These are phyloP conservation scores for Apophysomyces trapeziformis DNA, from an alignment of 371 early-diverging fungal species.

Conservation along the genomic window DNA sequence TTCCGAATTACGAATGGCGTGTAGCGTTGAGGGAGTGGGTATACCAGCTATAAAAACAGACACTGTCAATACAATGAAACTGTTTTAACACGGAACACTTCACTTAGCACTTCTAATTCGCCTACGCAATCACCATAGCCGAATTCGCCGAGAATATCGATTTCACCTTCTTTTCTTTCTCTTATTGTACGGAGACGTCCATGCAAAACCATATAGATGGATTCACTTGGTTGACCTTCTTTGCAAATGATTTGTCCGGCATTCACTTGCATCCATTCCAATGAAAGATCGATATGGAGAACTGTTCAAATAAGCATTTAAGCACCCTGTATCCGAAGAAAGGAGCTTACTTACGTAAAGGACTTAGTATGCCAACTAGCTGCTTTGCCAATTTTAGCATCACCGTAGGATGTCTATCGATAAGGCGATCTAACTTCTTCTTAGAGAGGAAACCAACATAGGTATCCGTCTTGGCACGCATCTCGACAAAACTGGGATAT, in stretches of 20 bases:
- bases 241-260: constrained; percentile 92
- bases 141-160: constrained; percentile 90
- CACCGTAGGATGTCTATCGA: constrained; percentile 83
- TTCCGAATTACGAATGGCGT: constrained; percentile 97
- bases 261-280: constrained; percentile 95
- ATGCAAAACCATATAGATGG: constrained; percentile 91
- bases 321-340: constrained; percentile 6
- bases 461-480: constrained; percentile 80
- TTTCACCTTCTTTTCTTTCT: constrained; percentile 64
- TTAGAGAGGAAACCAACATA: constrained; percentile 89
- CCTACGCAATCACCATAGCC: constrained; percentile 95
- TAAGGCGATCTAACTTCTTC: constrained; percentile 78
- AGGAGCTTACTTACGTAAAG: constrained; percentile 60
- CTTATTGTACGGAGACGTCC: constrained; percentile 91
- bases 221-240: constrained; percentile 84
- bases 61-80: background rate
- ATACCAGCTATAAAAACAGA: constrained; percentile 52
- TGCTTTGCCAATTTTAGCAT: constrained; percentile 89
- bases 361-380: constrained; percentile 80
- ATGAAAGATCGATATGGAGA: constrained; percentile 91
- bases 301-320: constrained; percentile 33
- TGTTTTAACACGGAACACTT: background rate
- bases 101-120: constrained; percentile 91
- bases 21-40: constrained; percentile 85
- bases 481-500: constrained; percentile 84